phyloP scores from a whole-genome alignment of 306 rosid species.

The Lotus japonicus region DNA sequence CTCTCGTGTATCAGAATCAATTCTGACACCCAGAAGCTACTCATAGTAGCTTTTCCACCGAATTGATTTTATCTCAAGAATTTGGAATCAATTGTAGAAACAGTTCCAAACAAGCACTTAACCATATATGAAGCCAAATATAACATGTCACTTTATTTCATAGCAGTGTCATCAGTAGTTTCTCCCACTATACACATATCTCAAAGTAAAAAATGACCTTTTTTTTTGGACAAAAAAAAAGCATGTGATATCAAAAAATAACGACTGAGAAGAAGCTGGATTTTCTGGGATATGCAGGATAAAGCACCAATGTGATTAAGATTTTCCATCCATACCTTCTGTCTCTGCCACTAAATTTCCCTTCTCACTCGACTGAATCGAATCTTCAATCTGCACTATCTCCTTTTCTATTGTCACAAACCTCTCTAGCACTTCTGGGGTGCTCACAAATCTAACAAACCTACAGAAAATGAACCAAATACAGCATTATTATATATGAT shows the following conservation, averaged over 20 bases:
- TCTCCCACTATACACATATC: not conserved
- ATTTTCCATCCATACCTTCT: slow-evolving; percentile 49
- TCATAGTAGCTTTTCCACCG: too few species aligned
- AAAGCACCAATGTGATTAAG: not conserved
- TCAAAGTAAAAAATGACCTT: not conserved
- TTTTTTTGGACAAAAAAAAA: too few species aligned
- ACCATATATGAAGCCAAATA: not conserved
- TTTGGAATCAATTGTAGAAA: too few species aligned
- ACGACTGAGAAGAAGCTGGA: not conserved
- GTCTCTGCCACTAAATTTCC: slow-evolving; percentile 35
- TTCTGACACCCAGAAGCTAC: too few species aligned
- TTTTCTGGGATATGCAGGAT: not conserved
- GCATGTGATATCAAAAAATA: not conserved
- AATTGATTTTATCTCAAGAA: too few species aligned
- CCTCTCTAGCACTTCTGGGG: slow-evolving; percentile 96
- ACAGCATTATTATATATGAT: not conserved
- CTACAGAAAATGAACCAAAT: slow-evolving; percentile 37
- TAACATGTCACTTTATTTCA: slow-evolving; percentile 7
- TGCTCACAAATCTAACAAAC: slow-evolving; percentile 84
- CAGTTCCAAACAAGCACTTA: too few species aligned
- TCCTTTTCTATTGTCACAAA: slow-evolving; percentile 88
- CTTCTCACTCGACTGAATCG: slow-evolving; percentile 59
- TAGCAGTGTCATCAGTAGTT: not conserved
- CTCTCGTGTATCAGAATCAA: too few species aligned
- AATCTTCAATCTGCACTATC: slow-evolving; percentile 86